A percentile compares a stretch with the other conserved stretches of the same genome.
phyloP scores from a whole-genome alignment of 352 stramenopile genomes.

The Globisporangium canariense region DNA sequence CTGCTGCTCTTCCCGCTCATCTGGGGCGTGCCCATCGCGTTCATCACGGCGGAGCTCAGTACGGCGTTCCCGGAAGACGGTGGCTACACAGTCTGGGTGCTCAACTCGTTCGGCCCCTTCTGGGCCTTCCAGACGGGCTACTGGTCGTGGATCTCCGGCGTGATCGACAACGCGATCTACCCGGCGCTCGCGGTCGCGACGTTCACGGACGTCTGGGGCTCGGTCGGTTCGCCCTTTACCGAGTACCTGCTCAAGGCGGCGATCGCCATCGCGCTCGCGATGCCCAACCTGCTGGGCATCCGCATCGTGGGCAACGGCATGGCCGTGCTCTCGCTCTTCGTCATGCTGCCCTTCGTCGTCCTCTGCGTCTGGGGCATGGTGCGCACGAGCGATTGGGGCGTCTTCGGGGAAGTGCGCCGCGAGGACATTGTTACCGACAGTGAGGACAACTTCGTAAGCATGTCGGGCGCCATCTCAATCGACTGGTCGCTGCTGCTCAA shows the following conservation, averaged over 20 bases:
- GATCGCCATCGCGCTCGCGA: conserved; percentile 33
- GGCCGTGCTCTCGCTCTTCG: conserved; percentile 73
- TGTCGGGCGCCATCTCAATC: conserved; percentile 30
- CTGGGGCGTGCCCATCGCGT: conserved; percentile 88
- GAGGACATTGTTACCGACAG: conserved; percentile 31
- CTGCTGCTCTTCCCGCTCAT: conserved; percentile 87
- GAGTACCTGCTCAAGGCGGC: conserved; percentile 45
- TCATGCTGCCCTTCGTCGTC: conserved; percentile 91
- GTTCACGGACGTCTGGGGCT: conserved; percentile 38
- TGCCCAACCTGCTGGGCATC: conserved; percentile 57
- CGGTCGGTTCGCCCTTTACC: conserved; percentile 22
- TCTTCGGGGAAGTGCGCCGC: conserved; percentile 32
- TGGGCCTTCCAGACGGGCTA: conserved; percentile 83
- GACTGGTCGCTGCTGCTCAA: conserved; percentile 89
- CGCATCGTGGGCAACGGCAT: conserved; percentile 82
- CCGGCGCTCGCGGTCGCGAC: conserved; percentile 62
- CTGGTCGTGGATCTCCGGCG: conserved; percentile 85
- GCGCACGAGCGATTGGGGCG: conserved; percentile 29
- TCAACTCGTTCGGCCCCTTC: conserved; percentile 88
- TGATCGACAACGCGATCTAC: conserved; percentile 93
- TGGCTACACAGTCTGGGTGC: conserved; percentile 89
- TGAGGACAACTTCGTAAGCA: conserved; percentile 35
- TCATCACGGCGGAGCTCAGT: conserved; percentile 91
- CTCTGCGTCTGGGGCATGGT: conserved; percentile 34
- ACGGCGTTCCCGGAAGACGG: conserved; percentile 83